A percentile compares a stretch with the other conserved stretches of the same genome.
Conservation (phyloP, 805 yeast species). For the Metschnikowia chrysomelidarum region DNA sequence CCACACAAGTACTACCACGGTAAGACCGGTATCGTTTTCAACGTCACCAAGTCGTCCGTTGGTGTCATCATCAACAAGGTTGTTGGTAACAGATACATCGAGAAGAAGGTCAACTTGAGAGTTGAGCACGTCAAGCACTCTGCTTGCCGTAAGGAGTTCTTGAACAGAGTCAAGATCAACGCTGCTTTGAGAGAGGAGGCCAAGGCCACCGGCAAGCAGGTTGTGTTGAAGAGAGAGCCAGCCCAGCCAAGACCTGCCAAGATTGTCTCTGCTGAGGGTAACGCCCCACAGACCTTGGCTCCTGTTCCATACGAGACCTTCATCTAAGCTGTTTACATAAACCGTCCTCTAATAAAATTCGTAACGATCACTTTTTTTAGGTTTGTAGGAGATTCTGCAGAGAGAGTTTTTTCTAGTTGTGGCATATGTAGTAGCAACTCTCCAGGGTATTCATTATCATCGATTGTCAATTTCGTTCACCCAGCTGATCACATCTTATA, state of each 20-base stretch:
- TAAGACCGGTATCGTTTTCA: constrained; percentile 98
- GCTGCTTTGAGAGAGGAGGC: constrained; percentile 94
- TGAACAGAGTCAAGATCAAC: constrained; percentile 96
- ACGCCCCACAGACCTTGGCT: constrained; percentile 94
- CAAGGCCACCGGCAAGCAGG: constrained; percentile 88
- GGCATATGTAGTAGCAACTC: too few relatives aligned
- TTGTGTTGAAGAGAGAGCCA: constrained; percentile 96
- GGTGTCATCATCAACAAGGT: constrained; percentile 98
- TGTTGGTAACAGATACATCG: constrained; percentile 98
- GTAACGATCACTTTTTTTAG: constrained; percentile 1
- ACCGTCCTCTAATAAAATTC: constrained; percentile 12
- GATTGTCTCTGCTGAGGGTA: constrained; percentile 76
- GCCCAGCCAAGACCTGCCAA: constrained; percentile 95
- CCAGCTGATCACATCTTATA: too few relatives aligned
- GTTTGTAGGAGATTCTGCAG: not conserved
- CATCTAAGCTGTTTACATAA: constrained; percentile 65
- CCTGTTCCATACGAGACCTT: constrained; percentile 99
- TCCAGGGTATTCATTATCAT: too few relatives aligned
- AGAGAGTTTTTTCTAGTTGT: too few relatives aligned
- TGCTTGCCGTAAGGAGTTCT: constrained; percentile 98
- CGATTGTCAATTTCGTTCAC: too few relatives aligned
- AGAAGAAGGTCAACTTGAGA: constrained; percentile 98
- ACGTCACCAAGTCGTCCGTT: constrained; percentile 97
- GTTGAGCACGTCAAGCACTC: constrained; percentile 99
- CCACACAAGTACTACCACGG: constrained; percentile 99